A percentile compares a stretch with the other conserved stretches of the same genome.
Evolutionary conservation across 352 stramenopile species (phyloP).

Genomic region (Phytophthora europaea): DNA sequence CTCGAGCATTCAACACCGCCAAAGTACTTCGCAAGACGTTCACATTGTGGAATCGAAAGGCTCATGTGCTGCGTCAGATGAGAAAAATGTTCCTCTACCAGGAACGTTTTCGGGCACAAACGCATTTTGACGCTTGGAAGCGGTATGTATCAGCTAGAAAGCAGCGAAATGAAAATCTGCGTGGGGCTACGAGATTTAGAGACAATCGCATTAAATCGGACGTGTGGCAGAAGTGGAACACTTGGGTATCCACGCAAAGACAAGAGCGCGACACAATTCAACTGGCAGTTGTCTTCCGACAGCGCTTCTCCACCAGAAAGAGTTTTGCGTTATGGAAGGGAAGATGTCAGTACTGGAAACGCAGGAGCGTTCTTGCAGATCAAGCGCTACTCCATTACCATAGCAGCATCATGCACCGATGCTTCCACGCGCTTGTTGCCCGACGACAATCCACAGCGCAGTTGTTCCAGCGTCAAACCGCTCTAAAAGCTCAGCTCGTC

Average conservation of each 20-base stretch:
- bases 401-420: neutral
- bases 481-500: conserved; percentile 2
- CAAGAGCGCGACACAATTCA: conserved; percentile 41
- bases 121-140: conserved; percentile 65
- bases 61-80: conserved; percentile 47
- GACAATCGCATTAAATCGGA: conserved; percentile 28
- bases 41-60: conserved; percentile 32
- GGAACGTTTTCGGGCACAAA: conserved; percentile 41
- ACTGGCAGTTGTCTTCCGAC: conserved; percentile 46
- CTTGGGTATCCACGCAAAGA: conserved; percentile 23
- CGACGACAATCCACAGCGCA: conserved; percentile 2
- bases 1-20: conserved; percentile 9
- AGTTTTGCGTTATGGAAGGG: conserved; percentile 47
- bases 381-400: conserved; percentile 22
- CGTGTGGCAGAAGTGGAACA: conserved; percentile 50
- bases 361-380: conserved; percentile 20
- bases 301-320: conserved; percentile 49
- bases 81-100: conserved; percentile 49
- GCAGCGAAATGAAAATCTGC: conserved; percentile 37
- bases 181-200: conserved; percentile 43
- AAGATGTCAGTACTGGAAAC: conserved; percentile 25
- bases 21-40: conserved; percentile 22
- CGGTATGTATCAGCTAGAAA: conserved; percentile 35
- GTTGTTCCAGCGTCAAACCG: conserved; percentile 14
- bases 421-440: conserved; percentile 15